Evolutionary conservation across 257 asterid genomes (phyloP), one percentile per base, ranked within the genome.

Genomic region (Petunia secreta): DNA sequence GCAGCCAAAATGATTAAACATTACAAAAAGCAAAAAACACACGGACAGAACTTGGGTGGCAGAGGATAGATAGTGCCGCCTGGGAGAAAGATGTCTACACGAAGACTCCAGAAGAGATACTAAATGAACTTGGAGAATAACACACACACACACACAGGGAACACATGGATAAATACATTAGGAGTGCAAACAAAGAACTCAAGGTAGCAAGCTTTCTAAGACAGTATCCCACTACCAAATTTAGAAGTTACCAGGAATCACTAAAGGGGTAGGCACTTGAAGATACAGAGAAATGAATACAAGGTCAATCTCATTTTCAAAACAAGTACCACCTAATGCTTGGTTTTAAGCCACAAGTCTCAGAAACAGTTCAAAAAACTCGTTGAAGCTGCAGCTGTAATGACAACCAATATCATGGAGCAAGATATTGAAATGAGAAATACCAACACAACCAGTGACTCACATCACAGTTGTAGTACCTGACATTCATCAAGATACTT

Each of bases 171-270:
- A 4, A 39, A 2, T 4, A 39, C 16, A 65, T 65, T 39, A 59
- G 36, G 71, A 38, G 71, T 15, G 57, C 75, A 68, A 44, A 44
- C 75, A 44, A 68, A 39, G 75, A 43, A 68, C 75, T 68, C 75
- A 44, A 68, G 75, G 4, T 43, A 68, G n/a, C 57, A 68, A 40
- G 40, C 14, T 11, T 57, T 68, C 25, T 43, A 68, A n/a, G 57
- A 16, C n/a, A 58, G 76, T 58, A 46, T 10, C 25, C 5, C 76
- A 69, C 54, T 46, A 44, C 41, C 48, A 2, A 44, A 69, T 46
- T 69, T 10, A 69, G n/a, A 71, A 48, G 34, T 9, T 2, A 68
- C 43, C 1, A 46, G 48, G 77, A 71, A 71, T 50, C 43, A 64
- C 48, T 37, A 5, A 7, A 64, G 16, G 77, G 57, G 25, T 5